Conservation (phyloP, 768 basidiomycete genomes). For the Phallus indusiatus region DNA sequence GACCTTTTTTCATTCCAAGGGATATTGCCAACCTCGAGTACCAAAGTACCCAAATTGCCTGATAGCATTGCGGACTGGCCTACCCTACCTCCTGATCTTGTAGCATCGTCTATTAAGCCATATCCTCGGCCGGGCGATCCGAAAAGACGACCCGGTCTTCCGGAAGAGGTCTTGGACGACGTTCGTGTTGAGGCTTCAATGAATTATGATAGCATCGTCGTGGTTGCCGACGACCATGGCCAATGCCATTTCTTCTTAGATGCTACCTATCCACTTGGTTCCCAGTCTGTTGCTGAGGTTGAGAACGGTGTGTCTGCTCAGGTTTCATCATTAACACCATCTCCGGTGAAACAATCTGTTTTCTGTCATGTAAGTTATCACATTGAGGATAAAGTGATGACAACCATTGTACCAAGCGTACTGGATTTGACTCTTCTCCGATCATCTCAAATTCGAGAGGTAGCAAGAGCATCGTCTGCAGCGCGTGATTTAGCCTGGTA, state of each 20-base stretch:
- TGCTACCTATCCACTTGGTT: constrained; percentile 65
- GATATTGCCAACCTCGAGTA: constrained; percentile 40
- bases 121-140: constrained; percentile 26
- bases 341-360: constrained; percentile 37
- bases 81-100: constrained; percentile 42
- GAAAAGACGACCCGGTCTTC: constrained; percentile 15
- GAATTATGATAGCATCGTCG: constrained; percentile 49
- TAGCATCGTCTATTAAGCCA: constrained; percentile 53
- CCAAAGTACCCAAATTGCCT: constrained; percentile 39
- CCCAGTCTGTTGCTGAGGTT: constrained; percentile 28
- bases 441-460: constrained; percentile 48
- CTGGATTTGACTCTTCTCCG: constrained; percentile 51
- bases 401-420: constrained; percentile 31
- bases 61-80: constrained; percentile 62
- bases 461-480: constrained; percentile 61
- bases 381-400: constrained; percentile 19
- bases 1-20: constrained; percentile 79
- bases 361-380: constrained; percentile 31
- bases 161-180: constrained; percentile 29
- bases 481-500: constrained; percentile 68
- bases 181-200: constrained; percentile 33
- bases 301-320: constrained; percentile 8
- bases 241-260: constrained; percentile 60
- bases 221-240: constrained; percentile 50
- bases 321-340: constrained; percentile 35